These are phyloP conservation scores for Daldinia childiae DNA, from an alignment of 495 filamentous ascomycete species.

Conservation along the genomic window DNA sequence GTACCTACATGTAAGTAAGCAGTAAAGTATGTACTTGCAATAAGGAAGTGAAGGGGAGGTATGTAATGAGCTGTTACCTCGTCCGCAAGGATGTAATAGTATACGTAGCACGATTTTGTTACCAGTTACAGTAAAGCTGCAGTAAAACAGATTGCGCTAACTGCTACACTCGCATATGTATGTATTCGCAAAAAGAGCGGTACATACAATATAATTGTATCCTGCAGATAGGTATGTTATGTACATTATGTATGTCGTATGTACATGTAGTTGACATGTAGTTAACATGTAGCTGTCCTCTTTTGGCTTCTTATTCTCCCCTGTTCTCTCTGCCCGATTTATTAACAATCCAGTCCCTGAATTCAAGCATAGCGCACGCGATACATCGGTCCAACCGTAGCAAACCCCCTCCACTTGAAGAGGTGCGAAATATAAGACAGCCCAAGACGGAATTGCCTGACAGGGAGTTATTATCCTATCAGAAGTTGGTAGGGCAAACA, in stretches of 20 bases:
- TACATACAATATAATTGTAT: conserved; percentile 37
- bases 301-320: background rate
- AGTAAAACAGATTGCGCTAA: conserved; percentile 29
- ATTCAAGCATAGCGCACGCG: conserved; percentile 29
- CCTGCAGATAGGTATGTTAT: background rate
- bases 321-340: conserved; percentile 25
- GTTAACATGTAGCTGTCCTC: background rate
- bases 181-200: conserved; percentile 20
- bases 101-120: conserved; percentile 9
- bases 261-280: background rate
- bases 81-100: conserved; percentile 4
- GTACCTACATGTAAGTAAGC: background rate
- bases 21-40: background rate
- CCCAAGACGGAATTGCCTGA: conserved; percentile 17
- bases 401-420: conserved; percentile 30
- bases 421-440: conserved; percentile 20
- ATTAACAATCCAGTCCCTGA: conserved; percentile 33
- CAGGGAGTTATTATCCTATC: conserved; percentile 38
- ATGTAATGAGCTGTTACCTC: conserved; percentile 12
- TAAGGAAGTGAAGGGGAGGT: background rate
- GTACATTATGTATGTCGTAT: background rate
- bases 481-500: conserved; percentile 35
- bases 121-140: conserved; percentile 16
- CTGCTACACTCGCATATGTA: conserved; percentile 37
- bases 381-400: conserved; percentile 23